These are phyloP conservation scores for Cryptosporidium ubiquitum DNA, from an alignment of 169 alveolate genomes.

Conservation along the genomic window DNA sequence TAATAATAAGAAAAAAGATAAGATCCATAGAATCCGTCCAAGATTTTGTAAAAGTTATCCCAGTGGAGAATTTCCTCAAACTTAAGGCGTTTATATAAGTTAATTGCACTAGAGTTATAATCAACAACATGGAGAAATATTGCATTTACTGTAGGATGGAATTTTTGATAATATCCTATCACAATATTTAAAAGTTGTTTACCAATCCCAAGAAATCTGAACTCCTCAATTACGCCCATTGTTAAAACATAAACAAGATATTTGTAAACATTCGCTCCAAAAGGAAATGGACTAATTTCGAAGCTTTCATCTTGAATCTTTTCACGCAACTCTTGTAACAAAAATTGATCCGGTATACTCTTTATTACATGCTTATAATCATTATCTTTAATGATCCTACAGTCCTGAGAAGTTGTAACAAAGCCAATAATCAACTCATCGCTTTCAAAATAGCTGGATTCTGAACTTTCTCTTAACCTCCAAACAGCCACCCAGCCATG, in stretches of 20 bases:
- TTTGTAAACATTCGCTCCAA: constrained; percentile 14
- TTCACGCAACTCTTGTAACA: constrained; percentile 5
- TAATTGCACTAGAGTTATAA: constrained; percentile 50
- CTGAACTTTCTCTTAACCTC: constrained; percentile 8
- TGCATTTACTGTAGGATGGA: constrained; percentile 38
- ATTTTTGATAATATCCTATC: constrained; percentile 48
- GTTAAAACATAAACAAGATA: constrained; percentile 60
- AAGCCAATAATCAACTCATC: constrained; percentile 46
- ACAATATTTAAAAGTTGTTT: constrained; percentile 34
- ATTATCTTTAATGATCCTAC: constrained; percentile 48
- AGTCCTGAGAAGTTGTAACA: constrained; percentile 62
- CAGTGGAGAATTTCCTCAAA: constrained; percentile 53
- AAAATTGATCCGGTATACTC: constrained; percentile 20
- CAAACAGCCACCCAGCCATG: constrained; percentile 73
- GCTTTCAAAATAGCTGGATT: no score
- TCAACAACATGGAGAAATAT: constrained; percentile 66
- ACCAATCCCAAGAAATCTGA: constrained; percentile 71
- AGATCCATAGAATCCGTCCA: constrained; percentile 50
- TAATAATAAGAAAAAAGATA: constrained; percentile 39
- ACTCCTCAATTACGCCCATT: constrained; percentile 67
- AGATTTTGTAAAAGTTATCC: constrained; percentile 59
- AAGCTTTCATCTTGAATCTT: constrained; percentile 34
- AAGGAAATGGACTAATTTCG: background rate
- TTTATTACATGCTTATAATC: constrained; percentile 57
- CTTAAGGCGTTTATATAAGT: constrained; percentile 21